Evolutionary conservation across 352 stramenopile genomes (phyloP), one percentile per base, ranked within the genome.

Genomic region (Pelagophyceae sp.): DNA sequence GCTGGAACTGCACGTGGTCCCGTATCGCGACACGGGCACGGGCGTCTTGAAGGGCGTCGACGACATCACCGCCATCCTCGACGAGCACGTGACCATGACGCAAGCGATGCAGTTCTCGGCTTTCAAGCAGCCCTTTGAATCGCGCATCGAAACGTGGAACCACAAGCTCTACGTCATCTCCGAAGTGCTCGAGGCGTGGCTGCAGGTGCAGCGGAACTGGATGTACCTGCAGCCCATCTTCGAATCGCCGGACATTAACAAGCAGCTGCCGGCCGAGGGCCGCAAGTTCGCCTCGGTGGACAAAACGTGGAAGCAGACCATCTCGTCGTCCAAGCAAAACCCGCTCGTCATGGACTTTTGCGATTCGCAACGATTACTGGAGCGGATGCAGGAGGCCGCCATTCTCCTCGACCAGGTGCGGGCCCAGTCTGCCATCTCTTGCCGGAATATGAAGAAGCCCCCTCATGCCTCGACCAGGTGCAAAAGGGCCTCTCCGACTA

Each of bases 171-270:
- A 87, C 67, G 93, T 90, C 0, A 91, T 97, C 6, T 95, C 90
- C 0, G 93, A 98, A 38, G 91, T 97, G 0, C 80, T 98, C 2
- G 93, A 98, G 54, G 91, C 95, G 72, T 98, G 93, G 93, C 91
- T 97, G 31, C 88, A 91, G 75, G 91, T 98, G 6, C 93, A 98
- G 81, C 88, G 93, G 32, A 95, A 90, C 81, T 98, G 93, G 93
- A 80, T 97, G n/a, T 98, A 98, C 75, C 84, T 98, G 5, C 91
- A 98, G 82, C 92, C 92, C 23, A 98, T 98, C 79, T 98, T 98
- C 63, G 92, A 97, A 78, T 96, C 90, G 0, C 89, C 90, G 0
- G 93, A 98, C 78, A 98, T 98, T 79, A 96, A 96, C 86, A 96
- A 96, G 78, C 93, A 97, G 77, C 88, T 98, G 0, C 93, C 93